A percentile compares a stretch with the other conserved stretches of the same genome.
Conservation (phyloP, 2,329 filamentous ascomycete species). For the Allantophomopsis lycopodina region DNA sequence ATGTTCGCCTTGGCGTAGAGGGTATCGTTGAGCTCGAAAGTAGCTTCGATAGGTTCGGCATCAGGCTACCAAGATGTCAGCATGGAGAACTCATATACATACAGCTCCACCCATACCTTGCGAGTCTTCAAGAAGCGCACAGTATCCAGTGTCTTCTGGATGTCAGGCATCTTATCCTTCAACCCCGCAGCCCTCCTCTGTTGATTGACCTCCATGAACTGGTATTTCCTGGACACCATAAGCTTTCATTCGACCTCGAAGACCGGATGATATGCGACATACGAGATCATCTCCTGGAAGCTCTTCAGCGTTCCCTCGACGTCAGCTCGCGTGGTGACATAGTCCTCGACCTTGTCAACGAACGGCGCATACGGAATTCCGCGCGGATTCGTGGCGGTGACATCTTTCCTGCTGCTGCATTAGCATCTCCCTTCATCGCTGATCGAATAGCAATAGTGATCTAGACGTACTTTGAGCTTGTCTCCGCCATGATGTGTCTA, state of each 20-base stretch:
- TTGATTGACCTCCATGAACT: slow-evolving; percentile 97
- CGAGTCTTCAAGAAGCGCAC: slow-evolving; percentile 72
- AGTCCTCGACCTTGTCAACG: slow-evolving; percentile 81
- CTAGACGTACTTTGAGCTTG: too few species aligned
- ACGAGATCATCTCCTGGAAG: slow-evolving; percentile 93
- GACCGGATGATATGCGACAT: slow-evolving; percentile 14
- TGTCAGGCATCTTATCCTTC: slow-evolving; percentile 93
- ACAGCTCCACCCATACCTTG: slow-evolving; percentile 34
- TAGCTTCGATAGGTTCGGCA: slow-evolving; percentile 69
- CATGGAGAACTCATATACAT: background rate
- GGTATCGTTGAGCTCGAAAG: slow-evolving; percentile 94
- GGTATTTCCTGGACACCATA: slow-evolving; percentile 67
- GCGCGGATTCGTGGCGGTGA: slow-evolving; percentile 57
- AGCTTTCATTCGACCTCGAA: slow-evolving; percentile 2
- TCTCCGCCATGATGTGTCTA: too few species aligned
- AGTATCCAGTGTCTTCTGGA: slow-evolving; percentile 87
- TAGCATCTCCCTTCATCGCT: too few species aligned
- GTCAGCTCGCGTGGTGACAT: slow-evolving; percentile 63
- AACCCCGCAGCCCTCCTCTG: slow-evolving; percentile 70
- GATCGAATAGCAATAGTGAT: too few species aligned
- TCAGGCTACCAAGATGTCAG: slow-evolving; percentile 11
- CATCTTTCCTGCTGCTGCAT: slow-evolving; percentile 26
- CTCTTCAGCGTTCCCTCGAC: slow-evolving; percentile 70
- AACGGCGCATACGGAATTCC: slow-evolving; percentile 78
- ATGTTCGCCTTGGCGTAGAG: slow-evolving; percentile 81